phyloP scores from a whole-genome alignment of 441 rosid species.

The Gossypium trilobum region DNA sequence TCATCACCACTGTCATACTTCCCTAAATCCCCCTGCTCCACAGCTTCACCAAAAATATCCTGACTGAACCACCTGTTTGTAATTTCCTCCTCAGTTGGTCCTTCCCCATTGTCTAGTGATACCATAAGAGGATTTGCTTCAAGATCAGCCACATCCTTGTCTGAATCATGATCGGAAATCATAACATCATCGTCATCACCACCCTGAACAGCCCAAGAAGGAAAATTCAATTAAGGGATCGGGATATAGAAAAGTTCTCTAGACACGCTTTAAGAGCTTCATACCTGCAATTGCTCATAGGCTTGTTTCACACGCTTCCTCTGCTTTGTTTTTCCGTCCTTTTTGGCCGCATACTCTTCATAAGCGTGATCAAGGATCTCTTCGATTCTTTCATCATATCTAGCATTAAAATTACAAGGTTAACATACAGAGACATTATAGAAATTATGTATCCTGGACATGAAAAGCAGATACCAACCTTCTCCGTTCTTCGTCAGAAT shows the following conservation, averaged over 20 bases:
- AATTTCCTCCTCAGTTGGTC: slow-evolving; percentile 59
- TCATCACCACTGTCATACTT: slow-evolving; percentile 46
- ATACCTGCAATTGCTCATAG: slow-evolving; percentile 58
- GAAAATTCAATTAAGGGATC: neutral
- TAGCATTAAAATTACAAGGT: slow-evolving; percentile 24
- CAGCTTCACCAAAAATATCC: slow-evolving; percentile 74
- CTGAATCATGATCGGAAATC: slow-evolving; percentile 59
- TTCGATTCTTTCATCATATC: slow-evolving; percentile 71
- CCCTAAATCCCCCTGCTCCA: slow-evolving; percentile 66
- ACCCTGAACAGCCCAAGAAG: slow-evolving; percentile 37
- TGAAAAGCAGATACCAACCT: slow-evolving; percentile 31
- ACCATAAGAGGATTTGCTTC: slow-evolving; percentile 82
- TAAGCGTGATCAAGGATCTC: slow-evolving; percentile 67
- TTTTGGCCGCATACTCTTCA: slow-evolving; percentile 54
- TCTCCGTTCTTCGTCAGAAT: slow-evolving; percentile 72
- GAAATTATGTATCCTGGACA: neutral
- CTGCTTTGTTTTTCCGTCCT: slow-evolving; percentile 69
- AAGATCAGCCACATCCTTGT: slow-evolving; percentile 42
- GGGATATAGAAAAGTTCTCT: neutral
- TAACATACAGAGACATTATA: slow-evolving; percentile 4
- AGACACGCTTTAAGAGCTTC: neutral
- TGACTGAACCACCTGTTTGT: slow-evolving; percentile 79
- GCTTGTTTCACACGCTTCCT: slow-evolving; percentile 70
- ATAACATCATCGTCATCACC: slow-evolving; percentile 34
- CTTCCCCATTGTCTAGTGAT: slow-evolving; percentile 53